A percentile compares a stretch with the other conserved stretches of the same genome.
These are phyloP conservation scores for Capronia epimyces DNA, from an alignment of 2,329 filamentous ascomycete genomes.

Conservation along the genomic window DNA sequence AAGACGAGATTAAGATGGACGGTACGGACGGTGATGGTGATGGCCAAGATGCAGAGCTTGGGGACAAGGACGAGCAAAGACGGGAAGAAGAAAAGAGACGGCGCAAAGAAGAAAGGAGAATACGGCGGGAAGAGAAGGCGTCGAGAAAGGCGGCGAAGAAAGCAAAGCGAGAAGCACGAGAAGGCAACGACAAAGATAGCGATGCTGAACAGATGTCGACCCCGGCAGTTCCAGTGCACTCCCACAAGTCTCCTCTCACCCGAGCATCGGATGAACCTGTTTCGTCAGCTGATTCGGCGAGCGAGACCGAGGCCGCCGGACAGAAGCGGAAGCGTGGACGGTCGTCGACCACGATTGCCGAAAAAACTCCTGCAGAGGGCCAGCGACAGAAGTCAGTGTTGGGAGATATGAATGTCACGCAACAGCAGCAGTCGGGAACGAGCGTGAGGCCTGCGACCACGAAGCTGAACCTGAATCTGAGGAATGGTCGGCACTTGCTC, in stretches of 20 bases:
- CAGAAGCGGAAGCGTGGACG: slow-evolving; percentile 36
- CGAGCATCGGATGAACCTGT: slow-evolving; percentile 20
- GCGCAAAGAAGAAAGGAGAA: slow-evolving; percentile 32
- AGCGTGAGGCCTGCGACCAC: neutral
- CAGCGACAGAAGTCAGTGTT: slow-evolving; percentile 1
- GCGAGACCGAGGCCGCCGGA: slow-evolving; percentile 36
- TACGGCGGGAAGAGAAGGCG: slow-evolving; percentile 30
- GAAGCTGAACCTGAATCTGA: slow-evolving; percentile 1
- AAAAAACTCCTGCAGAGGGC: neutral
- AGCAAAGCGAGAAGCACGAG: slow-evolving; percentile 28
- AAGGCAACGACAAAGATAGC: slow-evolving; percentile 17
- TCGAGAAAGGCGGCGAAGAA: slow-evolving; percentile 30
- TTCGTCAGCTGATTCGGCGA: slow-evolving; percentile 20
- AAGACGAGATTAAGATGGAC: slow-evolving; percentile 47
- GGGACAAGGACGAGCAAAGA: slow-evolving; percentile 28
- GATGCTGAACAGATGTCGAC: neutral
- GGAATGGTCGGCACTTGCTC: slow-evolving; percentile 63
- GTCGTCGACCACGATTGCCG: neutral
- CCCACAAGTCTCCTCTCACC: slow-evolving; percentile 8
- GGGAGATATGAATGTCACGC: neutral
- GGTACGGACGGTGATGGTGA: neutral
- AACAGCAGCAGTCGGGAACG: neutral
- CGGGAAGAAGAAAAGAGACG: slow-evolving; percentile 28
- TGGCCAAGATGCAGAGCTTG: slow-evolving; percentile 26
- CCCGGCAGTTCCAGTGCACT: neutral